A percentile compares a stretch with the other conserved stretches of the same genome.
Conservation (phyloP, 202 grass and related monocot genomes). For the Schoenoplectus triqueter region DNA sequence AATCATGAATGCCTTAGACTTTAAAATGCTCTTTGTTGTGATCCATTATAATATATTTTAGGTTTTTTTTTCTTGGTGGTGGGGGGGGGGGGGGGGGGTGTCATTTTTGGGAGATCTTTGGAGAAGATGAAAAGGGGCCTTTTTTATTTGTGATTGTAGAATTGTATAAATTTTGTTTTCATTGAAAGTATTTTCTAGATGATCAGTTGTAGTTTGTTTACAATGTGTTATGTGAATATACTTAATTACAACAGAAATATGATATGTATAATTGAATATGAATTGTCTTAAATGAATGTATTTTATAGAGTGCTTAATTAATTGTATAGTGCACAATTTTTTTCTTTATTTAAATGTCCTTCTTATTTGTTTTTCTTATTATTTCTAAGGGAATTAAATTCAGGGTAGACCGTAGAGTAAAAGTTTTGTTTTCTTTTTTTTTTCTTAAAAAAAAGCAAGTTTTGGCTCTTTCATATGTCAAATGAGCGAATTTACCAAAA, state of each 20-base stretch:
- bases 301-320: neutral
- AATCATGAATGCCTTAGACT: neutral
- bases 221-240: neutral
- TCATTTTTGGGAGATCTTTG: neutral
- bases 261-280: neutral
- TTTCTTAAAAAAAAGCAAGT: too few species aligned
- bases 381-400: too few species aligned
- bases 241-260: neutral
- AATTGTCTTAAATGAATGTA: neutral
- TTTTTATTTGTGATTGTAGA: slow-evolving; percentile 11
- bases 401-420: too few species aligned
- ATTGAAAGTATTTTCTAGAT: neutral
- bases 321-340: neutral
- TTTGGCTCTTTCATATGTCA: too few species aligned
- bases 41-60: neutral
- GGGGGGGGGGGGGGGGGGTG: neutral
- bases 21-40: neutral
- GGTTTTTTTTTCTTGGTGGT: too few species aligned
- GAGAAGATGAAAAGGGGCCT: neutral
- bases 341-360: neutral
- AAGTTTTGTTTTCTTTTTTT: too few species aligned
- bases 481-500: too few species aligned
- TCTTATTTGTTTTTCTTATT: neutral
- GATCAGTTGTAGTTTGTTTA: neutral
- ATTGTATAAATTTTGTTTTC: slow-evolving; percentile 13